Conservation (phyloP, 1,284 basidiomycete genomes). For the Marasmius fiardii region DNA sequence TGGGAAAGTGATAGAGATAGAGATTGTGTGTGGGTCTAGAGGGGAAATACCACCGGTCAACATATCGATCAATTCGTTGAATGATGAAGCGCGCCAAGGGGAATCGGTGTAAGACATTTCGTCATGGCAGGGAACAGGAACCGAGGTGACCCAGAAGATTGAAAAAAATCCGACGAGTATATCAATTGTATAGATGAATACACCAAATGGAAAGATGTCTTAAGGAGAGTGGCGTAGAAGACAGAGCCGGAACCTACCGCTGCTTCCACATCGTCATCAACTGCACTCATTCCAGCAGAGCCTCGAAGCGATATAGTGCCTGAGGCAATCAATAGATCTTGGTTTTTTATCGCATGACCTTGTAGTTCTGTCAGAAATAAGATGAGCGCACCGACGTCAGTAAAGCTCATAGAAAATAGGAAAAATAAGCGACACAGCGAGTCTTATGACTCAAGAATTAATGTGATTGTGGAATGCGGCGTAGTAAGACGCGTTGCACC, state of each 20-base stretch:
- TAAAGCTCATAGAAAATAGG: constrained; percentile 13
- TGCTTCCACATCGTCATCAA: constrained; percentile 84
- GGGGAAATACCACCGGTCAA: neutral
- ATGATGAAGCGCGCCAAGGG: too few relatives aligned
- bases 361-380: constrained; percentile 65
- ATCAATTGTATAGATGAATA: neutral
- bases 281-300: constrained; percentile 73
- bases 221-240: neutral
- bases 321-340: constrained; percentile 84
- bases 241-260: constrained; percentile 35
- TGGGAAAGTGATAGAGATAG: constrained; percentile 27
- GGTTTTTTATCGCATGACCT: constrained; percentile 93
- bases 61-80: neutral
- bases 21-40: constrained; percentile 37
- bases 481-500: constrained; percentile 15
- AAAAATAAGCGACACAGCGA: constrained; percentile 6
- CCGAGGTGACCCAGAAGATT: constrained; percentile 7
- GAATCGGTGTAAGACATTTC: too few relatives aligned
- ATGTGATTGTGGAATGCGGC: constrained; percentile 10
- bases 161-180: neutral
- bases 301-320: constrained; percentile 81
- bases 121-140: neutral
- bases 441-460: constrained; percentile 16
- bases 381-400: constrained; percentile 15
- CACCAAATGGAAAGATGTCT: neutral